Evolutionary conservation across 805 yeast genomes (phyloP).

Genomic region (Spathaspora girioi): DNA sequence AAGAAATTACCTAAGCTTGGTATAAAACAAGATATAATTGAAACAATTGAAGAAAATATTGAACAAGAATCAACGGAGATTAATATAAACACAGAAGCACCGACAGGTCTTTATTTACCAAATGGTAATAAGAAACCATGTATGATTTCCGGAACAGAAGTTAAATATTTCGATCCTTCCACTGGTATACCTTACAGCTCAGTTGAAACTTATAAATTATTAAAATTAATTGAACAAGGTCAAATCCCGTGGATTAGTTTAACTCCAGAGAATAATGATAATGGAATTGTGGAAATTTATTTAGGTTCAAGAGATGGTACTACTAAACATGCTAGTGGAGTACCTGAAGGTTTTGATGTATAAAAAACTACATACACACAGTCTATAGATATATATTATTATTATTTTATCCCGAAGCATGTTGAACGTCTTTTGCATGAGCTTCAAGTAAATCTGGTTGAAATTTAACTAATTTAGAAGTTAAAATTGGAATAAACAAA

Average conservation of each 20-base stretch:
- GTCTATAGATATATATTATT: neutral
- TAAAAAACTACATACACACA: neutral
- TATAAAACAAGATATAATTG: conserved; percentile 41
- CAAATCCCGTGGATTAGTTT: conserved; percentile 49
- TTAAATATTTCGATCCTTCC: conserved; percentile 82
- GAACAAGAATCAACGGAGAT: conserved; percentile 42
- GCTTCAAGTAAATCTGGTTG: conserved; percentile 59
- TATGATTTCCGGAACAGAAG: conserved; percentile 73
- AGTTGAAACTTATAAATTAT: conserved; percentile 72
- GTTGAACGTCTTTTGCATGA: conserved; percentile 64
- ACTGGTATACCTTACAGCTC: conserved; percentile 84
- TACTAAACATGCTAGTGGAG: conserved; percentile 76
- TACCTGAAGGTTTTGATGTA: conserved; percentile 77
- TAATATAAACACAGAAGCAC: conserved; percentile 61
- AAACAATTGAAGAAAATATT: conserved; percentile 36
- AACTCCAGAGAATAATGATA: conserved; percentile 50
- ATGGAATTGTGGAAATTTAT: conserved; percentile 43
- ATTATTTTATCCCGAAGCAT: conserved; percentile 27
- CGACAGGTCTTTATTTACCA: conserved; percentile 68
- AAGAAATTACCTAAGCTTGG: conserved; percentile 62
- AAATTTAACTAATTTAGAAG: conserved; percentile 48
- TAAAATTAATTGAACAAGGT: conserved; percentile 48
- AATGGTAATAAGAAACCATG: conserved; percentile 67
- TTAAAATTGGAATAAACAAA: conserved; percentile 50
- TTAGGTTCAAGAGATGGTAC: conserved; percentile 47